A percentile compares a stretch with the other conserved stretches of the same genome.
These are phyloP conservation scores for Cladophialophora psammophila DNA, from an alignment of 2,329 filamentous ascomycete genomes.

Conservation along the genomic window DNA sequence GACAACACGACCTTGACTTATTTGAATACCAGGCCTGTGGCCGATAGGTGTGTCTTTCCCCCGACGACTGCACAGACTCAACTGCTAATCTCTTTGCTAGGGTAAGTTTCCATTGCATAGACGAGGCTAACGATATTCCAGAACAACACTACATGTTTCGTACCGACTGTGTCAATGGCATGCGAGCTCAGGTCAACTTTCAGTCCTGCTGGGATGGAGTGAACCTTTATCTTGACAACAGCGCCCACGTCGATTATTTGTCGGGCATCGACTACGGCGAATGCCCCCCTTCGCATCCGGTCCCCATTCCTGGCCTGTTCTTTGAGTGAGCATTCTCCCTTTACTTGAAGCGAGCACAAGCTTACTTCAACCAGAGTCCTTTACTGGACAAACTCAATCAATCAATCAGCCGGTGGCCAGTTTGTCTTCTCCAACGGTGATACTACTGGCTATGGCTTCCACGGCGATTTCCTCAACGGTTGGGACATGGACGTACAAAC, in stretches of 20 bases:
- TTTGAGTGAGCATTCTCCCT: constrained; percentile 67
- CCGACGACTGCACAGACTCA: constrained; percentile 56
- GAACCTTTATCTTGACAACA: constrained; percentile 61
- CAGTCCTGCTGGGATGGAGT: constrained; percentile 87
- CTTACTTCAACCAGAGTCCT: constrained; percentile 61
- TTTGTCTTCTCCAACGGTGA: constrained; percentile 60
- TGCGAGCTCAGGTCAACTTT: constrained; percentile 86
- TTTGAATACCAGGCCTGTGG: constrained; percentile 65
- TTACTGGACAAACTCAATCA: constrained; percentile 39
- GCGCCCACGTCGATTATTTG: constrained; percentile 79
- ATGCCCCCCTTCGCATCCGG: constrained; percentile 74
- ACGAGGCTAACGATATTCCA: constrained; percentile 60
- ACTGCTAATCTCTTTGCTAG: constrained; percentile 43
- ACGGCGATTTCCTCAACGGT: constrained; percentile 72
- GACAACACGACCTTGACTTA: constrained; percentile 36
- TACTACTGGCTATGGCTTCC: constrained; percentile 61
- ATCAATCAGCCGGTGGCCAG: constrained; percentile 63
- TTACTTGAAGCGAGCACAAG: background rate
- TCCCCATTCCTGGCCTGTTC: constrained; percentile 76
- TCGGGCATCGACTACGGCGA: constrained; percentile 76
- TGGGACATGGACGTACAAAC: constrained; percentile 73
- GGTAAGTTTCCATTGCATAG: constrained; percentile 89
- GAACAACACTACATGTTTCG: constrained; percentile 78
- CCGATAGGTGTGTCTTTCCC: constrained; percentile 79
- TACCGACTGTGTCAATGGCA: constrained; percentile 76